Evolutionary conservation across 768 basidiomycete species (phyloP).

Genomic region (Omphalotus guepiniiformis): DNA sequence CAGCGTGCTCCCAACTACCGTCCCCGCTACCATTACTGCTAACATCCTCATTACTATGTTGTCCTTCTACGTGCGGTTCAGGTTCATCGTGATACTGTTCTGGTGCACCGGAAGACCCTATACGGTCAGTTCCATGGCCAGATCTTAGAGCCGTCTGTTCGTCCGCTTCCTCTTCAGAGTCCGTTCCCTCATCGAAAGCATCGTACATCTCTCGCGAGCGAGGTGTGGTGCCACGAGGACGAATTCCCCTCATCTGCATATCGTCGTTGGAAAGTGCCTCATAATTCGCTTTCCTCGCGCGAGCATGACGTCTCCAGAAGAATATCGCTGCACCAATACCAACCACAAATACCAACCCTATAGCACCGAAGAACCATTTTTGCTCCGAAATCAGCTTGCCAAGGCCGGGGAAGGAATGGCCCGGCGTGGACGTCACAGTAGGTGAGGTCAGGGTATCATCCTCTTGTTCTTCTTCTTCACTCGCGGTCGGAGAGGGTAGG

Average conservation of each 20-base stretch:
- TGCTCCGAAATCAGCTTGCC: slow-evolving; percentile 66
- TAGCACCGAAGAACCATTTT: slow-evolving; percentile 86
- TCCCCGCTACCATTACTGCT: too few species aligned
- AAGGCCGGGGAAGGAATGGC: slow-evolving; percentile 66
- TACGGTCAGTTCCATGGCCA: too few species aligned
- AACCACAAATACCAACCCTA: slow-evolving; percentile 70
- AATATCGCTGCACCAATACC: slow-evolving; percentile 62
- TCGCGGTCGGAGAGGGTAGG: slow-evolving; percentile 84
- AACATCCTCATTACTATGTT: too few species aligned
- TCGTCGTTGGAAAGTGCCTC: slow-evolving; percentile 60
- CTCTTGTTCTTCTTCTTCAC: slow-evolving; percentile 49
- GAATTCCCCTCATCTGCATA: slow-evolving; percentile 56
- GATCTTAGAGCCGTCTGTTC: too few species aligned
- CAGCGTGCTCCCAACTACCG: too few species aligned
- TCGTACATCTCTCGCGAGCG: slow-evolving; percentile 82
- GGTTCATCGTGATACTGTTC: too few species aligned
- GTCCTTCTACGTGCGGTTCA: too few species aligned
- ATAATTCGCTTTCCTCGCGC: slow-evolving; percentile 44
- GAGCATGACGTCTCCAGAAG: slow-evolving; percentile 69
- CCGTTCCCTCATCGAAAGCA: slow-evolving; percentile 88
- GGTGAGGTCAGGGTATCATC: slow-evolving; percentile 14
- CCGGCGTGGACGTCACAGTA: slow-evolving; percentile 24
- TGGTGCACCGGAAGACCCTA: too few species aligned
- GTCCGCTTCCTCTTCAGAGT: slow-evolving; percentile 48
- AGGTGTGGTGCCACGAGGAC: too few species aligned